Percentiles rank a stretch among this genome's conserved stretches.
Conservation (phyloP, 768 basidiomycete genomes). For the Phylloporus arenicola region DNA sequence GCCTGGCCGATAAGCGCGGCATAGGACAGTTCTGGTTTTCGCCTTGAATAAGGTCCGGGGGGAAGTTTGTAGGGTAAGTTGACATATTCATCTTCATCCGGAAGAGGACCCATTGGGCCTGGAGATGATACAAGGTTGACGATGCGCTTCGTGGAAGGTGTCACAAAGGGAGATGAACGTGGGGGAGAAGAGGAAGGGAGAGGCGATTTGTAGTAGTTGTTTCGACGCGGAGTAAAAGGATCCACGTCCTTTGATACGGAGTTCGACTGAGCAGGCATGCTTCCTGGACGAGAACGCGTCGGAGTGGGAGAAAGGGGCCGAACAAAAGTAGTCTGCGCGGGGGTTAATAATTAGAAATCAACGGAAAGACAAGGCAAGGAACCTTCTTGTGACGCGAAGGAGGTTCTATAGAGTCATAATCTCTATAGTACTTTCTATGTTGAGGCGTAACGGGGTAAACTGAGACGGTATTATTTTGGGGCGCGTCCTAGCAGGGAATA, state of each 20-base stretch:
- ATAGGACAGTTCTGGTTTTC: conserved; percentile 85
- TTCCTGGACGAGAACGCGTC: conserved; percentile 30
- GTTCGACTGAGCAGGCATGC: conserved; percentile 28
- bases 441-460: conserved; percentile 51
- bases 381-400: conserved; percentile 31
- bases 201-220: conserved; percentile 40
- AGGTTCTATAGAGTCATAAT: conserved; percentile 30
- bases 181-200: conserved; percentile 60
- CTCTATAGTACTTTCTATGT: conserved; percentile 56
- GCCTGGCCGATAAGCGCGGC: conserved; percentile 96
- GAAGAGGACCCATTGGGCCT: conserved; percentile 64
- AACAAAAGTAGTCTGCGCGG: conserved; percentile 21
- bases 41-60: conserved; percentile 72
- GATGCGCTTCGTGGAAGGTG: conserved; percentile 49
- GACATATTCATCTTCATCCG: conserved; percentile 61
- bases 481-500: conserved; percentile 18
- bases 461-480: conserved; percentile 25
- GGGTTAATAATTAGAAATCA: conserved; percentile 1
- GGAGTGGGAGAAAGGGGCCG: conserved; percentile 45
- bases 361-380: not conserved
- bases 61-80: conserved; percentile 73
- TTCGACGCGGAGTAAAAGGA: conserved; percentile 49
- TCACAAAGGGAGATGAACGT: conserved; percentile 55
- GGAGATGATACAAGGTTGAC: conserved; percentile 83
- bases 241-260: conserved; percentile 32